These are phyloP conservation scores for Collybia mongolica DNA, from an alignment of 768 basidiomycete species.

Conservation along the genomic window DNA sequence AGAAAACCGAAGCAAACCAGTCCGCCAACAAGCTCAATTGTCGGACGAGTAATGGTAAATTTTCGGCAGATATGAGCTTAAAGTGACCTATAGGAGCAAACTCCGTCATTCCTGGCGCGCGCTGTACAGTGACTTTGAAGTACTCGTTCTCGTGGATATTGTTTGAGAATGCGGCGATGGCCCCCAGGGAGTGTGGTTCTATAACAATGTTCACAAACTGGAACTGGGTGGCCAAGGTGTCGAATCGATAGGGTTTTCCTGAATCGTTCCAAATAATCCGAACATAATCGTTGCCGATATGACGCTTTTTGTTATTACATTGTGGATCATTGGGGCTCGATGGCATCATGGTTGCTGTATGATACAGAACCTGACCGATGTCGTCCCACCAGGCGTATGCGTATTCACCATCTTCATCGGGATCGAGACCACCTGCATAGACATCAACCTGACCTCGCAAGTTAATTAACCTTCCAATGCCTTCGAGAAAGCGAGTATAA, in stretches of 20 bases:
- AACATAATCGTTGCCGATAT: constrained; percentile 96
- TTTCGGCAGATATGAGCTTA: constrained; percentile 90
- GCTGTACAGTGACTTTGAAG: constrained; percentile 92
- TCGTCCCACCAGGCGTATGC: constrained; percentile 99
- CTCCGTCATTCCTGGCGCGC: constrained; percentile 87
- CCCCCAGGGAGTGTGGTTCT: constrained; percentile 85
- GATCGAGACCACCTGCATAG: constrained; percentile 88
- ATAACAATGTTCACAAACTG: constrained; percentile 98
- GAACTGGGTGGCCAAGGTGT: constrained; percentile 90
- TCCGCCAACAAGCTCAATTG: constrained; percentile 87
- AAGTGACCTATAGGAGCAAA: constrained; percentile 91
- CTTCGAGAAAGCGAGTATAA: constrained; percentile 90
- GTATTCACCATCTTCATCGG: constrained; percentile 92
- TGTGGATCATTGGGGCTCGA: constrained; percentile 64
- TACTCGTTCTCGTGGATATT: constrained; percentile 89
- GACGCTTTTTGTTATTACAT: constrained; percentile 85
- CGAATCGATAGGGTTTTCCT: constrained; percentile 83
- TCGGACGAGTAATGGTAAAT: constrained; percentile 82
- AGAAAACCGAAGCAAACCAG: constrained; percentile 87
- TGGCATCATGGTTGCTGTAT: constrained; percentile 98
- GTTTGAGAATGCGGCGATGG: constrained; percentile 83
- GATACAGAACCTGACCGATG: constrained; percentile 91
- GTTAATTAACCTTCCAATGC: constrained; percentile 85
- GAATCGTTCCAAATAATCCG: constrained; percentile 99
- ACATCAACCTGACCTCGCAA: constrained; percentile 89